Conservation (phyloP, 2,329 filamentous ascomycete genomes). For the Aspergillus niger region DNA sequence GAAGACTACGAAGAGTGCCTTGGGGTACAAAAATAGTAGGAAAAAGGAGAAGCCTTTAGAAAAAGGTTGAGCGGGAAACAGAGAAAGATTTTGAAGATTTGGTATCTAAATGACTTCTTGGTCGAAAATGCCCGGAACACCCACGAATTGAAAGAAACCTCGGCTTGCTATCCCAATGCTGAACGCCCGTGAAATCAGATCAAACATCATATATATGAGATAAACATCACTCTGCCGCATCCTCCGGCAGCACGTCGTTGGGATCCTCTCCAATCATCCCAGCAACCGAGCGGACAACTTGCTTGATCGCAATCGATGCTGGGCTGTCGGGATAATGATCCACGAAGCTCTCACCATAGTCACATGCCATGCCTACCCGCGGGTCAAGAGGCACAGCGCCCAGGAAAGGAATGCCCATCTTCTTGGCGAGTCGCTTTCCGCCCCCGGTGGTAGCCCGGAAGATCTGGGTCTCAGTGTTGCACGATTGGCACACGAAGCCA, state of each 20-base stretch:
- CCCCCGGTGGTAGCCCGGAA: constrained; percentile 92
- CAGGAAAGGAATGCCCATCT: constrained; percentile 85
- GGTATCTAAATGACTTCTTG: constrained; percentile 23
- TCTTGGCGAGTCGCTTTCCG: constrained; percentile 74
- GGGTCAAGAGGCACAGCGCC: constrained; percentile 91
- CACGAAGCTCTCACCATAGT: constrained; percentile 96
- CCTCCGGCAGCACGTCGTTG: constrained; percentile 49
- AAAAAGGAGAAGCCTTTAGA: neutral
- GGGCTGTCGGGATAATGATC: constrained; percentile 92
- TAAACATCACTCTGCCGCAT: constrained; percentile 26
- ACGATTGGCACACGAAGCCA: constrained; percentile 93
- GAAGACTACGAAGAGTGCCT: neutral
- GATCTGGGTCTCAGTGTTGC: constrained; percentile 76
- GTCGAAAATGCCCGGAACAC: constrained; percentile 24
- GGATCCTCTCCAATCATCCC: constrained; percentile 65
- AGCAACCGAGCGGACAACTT: constrained; percentile 74
- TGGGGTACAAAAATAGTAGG: neutral
- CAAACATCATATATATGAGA: constrained; percentile 11
- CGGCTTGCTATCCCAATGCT: constrained; percentile 20
- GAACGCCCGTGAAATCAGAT: constrained; percentile 22
- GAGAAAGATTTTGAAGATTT: constrained; percentile 1
- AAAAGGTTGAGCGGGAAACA: neutral
- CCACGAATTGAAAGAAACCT: neutral
- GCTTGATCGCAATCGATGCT: constrained; percentile 77
- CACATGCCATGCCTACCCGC: constrained; percentile 91